Evolutionary conservation across 306 rosid genomes (phyloP).

Genomic region (Rosa lucieae): DNA sequence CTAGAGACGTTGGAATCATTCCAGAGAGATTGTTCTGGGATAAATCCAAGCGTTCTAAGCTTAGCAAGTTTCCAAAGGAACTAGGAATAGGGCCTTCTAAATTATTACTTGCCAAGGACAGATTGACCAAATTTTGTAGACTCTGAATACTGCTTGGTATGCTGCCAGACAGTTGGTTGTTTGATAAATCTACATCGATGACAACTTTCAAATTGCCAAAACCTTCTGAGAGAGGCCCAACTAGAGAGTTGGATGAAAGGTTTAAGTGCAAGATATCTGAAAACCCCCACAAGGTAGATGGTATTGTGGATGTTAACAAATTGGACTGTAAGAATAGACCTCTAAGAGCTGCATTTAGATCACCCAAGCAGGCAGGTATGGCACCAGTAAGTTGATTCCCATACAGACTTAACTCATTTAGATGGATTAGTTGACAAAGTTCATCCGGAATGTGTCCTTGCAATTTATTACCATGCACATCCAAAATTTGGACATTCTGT

Average conservation of each 20-base stretch:
- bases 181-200: neutral
- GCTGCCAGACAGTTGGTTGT: neutral
- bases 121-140: neutral
- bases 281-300: neutral
- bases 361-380: slow-evolving; percentile 8
- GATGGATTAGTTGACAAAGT: neutral
- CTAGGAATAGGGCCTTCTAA: slow-evolving; percentile 18
- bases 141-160: neutral
- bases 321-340: neutral
- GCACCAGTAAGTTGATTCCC: neutral
- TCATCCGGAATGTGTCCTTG: slow-evolving; percentile 1
- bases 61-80: neutral
- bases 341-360: neutral
- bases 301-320: slow-evolving; percentile 10
- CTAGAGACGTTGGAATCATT: neutral
- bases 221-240: neutral
- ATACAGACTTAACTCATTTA: rapidly evolving
- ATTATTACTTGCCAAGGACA: neutral
- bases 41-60: slow-evolving; percentile 5
- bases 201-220: neutral
- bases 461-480: neutral
- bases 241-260: slow-evolving; percentile 11
- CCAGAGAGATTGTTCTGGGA: neutral
- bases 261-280: neutral
- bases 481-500: neutral